Evolutionary conservation across 1,284 basidiomycete species (phyloP).

Genomic region (Ganoderma meredithae): DNA sequence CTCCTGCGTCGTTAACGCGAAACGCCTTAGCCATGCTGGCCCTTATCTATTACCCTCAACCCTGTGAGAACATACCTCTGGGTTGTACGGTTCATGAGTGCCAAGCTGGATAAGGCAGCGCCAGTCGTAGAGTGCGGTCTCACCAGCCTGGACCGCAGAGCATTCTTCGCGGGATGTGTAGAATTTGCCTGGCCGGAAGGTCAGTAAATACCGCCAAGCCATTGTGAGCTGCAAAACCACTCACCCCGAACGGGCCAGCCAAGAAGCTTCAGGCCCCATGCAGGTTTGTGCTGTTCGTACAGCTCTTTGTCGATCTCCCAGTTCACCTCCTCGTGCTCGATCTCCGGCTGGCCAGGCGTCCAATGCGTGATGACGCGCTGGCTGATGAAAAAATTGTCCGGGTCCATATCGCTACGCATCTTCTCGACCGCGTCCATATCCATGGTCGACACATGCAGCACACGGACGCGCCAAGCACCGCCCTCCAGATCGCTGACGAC

Average conservation of each 20-base stretch:
- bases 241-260: constrained; percentile 14
- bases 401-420: constrained; percentile 10
- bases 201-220: not conserved
- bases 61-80: constrained; percentile 4
- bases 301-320: not conserved
- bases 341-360: constrained; percentile 17
- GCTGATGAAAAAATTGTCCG: constrained; percentile 16
- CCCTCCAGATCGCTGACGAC: constrained; percentile 3
- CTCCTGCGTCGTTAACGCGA: not conserved
- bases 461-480: constrained; percentile 16
- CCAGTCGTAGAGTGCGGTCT: constrained; percentile 8
- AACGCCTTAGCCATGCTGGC: not conserved
- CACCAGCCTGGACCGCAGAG: not conserved
- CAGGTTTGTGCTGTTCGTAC: constrained; percentile 16
- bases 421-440: constrained; percentile 4
- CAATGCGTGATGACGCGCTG: constrained; percentile 17
- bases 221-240: not conserved
- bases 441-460: constrained; percentile 3
- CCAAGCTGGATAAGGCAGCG: constrained; percentile 26
- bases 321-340: constrained; percentile 3
- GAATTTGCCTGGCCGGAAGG: constrained; percentile 11
- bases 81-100: constrained; percentile 5
- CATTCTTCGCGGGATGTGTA: constrained; percentile 10
- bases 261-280: constrained; percentile 24
- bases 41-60: constrained; percentile 12